phyloP scores from a whole-genome alignment of 345 rosid genomes.

The Litchi chinensis region DNA sequence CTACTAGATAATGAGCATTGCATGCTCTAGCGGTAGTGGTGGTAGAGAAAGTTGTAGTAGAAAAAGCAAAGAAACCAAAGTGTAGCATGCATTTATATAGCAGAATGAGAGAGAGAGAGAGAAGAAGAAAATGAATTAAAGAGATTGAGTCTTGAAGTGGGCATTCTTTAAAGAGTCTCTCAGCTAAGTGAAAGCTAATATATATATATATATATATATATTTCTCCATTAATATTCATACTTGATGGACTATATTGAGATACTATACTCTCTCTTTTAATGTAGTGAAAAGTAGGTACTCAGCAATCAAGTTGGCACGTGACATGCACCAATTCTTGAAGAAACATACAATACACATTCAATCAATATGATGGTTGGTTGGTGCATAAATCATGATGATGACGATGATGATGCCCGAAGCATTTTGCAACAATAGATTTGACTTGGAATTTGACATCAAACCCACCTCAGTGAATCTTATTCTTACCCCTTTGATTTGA shows the following conservation, averaged over 20 bases:
- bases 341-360: not conserved
- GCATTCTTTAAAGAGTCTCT: conserved; percentile 46
- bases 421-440: conserved; percentile 11
- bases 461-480: conserved; percentile 47
- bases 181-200: conserved; percentile 12
- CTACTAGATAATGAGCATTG: not conserved
- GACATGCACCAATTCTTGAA: not conserved
- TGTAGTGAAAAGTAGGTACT: not conserved
- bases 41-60: not conserved
- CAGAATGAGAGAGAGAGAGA: conserved; percentile 19
- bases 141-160: conserved; percentile 73
- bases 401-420: no score
- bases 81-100: conserved; percentile 41
- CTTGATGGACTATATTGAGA: not conserved
- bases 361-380: not conserved
- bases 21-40: not conserved
- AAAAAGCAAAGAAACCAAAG: not conserved
- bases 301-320: not conserved
- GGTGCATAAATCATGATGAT: no score
- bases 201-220: no score
- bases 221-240: not conserved
- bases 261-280: not conserved
- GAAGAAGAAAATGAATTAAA: conserved; percentile 16
- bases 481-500: conserved; percentile 38
- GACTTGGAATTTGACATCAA: conserved; percentile 42